These are phyloP conservation scores for Alternaria longipes DNA, from an alignment of 2,329 filamentous ascomycete species.

Conservation along the genomic window DNA sequence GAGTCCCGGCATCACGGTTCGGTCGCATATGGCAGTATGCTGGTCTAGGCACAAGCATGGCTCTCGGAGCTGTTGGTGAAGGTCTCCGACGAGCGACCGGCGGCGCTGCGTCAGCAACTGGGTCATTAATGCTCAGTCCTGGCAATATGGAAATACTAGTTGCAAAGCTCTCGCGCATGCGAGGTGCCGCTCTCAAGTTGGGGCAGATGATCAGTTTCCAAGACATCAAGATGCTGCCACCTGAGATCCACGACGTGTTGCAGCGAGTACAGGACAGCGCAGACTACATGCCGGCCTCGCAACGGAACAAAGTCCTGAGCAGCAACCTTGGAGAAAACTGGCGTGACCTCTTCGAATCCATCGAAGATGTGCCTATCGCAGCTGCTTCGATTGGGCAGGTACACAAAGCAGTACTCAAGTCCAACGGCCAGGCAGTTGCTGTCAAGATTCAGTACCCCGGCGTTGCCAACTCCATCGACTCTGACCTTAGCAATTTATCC, in stretches of 20 bases:
- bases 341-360: constrained; percentile 82
- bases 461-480: constrained; percentile 94
- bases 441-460: constrained; percentile 99
- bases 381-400: constrained; percentile 98
- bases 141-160: constrained; percentile 94
- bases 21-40: constrained; percentile 94
- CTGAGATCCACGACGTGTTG: constrained; percentile 85
- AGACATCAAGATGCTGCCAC: constrained; percentile 93
- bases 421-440: constrained; percentile 78
- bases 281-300: constrained; percentile 96
- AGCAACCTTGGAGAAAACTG: constrained; percentile 84
- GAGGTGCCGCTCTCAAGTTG: constrained; percentile 94
- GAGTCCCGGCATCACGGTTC: constrained; percentile 86
- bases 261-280: constrained; percentile 95
- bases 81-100: constrained; percentile 82
- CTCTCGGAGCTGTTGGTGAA: constrained; percentile 89
- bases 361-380: constrained; percentile 91
- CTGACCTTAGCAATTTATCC: constrained; percentile 91
- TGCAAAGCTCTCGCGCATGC: constrained; percentile 91
- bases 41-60: constrained; percentile 92
- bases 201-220: constrained; percentile 99
- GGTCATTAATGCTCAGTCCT: constrained; percentile 86
- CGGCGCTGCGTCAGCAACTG: constrained; percentile 63
- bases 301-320: constrained; percentile 83
- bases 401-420: constrained; percentile 81